Conservation (phyloP, 2,329 filamentous ascomycete species). For the Hypoxylon sp. region DNA sequence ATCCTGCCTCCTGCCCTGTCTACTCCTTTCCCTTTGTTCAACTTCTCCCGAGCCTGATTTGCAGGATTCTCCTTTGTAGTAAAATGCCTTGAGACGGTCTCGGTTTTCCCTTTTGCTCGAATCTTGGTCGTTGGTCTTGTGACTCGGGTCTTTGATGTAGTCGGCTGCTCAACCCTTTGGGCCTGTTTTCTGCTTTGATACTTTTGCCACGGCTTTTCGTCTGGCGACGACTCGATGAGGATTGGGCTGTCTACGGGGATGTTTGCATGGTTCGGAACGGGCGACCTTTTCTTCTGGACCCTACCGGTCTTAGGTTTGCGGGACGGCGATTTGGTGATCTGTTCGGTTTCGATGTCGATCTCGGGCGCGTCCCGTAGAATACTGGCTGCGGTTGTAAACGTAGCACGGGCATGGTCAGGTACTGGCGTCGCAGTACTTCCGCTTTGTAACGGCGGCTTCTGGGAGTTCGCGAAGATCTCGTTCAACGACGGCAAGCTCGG, state of each 20-base stretch:
- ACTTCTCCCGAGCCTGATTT: slow-evolving; percentile 12
- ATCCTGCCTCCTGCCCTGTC: not conserved
- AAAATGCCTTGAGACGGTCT: slow-evolving; percentile 45
- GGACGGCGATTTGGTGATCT: slow-evolving; percentile 38
- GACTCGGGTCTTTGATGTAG: slow-evolving; percentile 20
- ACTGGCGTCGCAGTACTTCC: slow-evolving; percentile 50
- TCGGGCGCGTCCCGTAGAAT: slow-evolving; percentile 48
- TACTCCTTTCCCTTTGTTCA: slow-evolving; percentile 1
- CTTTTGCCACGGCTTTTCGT: slow-evolving; percentile 50
- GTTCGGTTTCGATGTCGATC: slow-evolving; percentile 43
- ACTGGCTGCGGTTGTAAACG: slow-evolving; percentile 54
- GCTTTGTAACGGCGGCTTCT: slow-evolving; percentile 46
- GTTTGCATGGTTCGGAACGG: slow-evolving; percentile 21
- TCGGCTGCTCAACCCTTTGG: slow-evolving; percentile 15
- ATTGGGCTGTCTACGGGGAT: slow-evolving; percentile 18
- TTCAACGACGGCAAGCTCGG: slow-evolving; percentile 63
- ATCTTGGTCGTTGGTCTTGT: slow-evolving; percentile 31
- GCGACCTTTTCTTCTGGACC: slow-evolving; percentile 21
- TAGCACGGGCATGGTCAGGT: slow-evolving; percentile 46
- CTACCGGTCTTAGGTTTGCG: slow-evolving; percentile 30
- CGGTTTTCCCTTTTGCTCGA: slow-evolving; percentile 40
- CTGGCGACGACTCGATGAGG: slow-evolving; percentile 38
- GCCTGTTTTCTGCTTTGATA: slow-evolving; percentile 35
- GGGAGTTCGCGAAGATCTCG: slow-evolving; percentile 54
- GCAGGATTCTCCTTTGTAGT: slow-evolving; percentile 16